Evolutionary conservation across 345 rosid species (phyloP), one percentile per base, ranked within the genome.

Genomic region (Dipteronia sinensis): DNA sequence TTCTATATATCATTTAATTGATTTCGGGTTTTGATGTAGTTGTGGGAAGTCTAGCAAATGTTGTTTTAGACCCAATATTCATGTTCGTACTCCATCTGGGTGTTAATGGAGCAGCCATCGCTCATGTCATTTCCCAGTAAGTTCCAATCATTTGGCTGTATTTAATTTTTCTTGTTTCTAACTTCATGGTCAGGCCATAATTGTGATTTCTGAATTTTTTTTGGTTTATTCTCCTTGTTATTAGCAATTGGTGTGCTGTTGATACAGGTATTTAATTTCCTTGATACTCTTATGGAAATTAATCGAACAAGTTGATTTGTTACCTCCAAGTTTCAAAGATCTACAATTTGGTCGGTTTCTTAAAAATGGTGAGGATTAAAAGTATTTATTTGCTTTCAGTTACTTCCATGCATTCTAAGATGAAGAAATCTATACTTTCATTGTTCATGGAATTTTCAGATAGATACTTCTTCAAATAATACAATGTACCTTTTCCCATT

Each of bases 41-140:
- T 78, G 82, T 75, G 12, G 92, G 93, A 75, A 89, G 89, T 72
- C 62, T 78, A 15, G 65, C 80, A 22, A 91, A 89, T 66, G 69
- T 89, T 10, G 69, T 86, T 69, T 76, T 91, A 46, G 95, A 88
- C 77, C 89, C 86, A 44, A 78, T 88, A 70, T 77, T 86, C 7
- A 89, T 88, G 22, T 90, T 91, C 58, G 72, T 77, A n/a, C 80
- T 88, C 73, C 75, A 69, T 22, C 64, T 88, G 51, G 92, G 90
- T 31, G 82, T 90, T 61, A 83, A 81, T 66, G 92, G 91, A n/a
- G 90, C 93, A 16, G 93, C 93, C 71, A 86, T 91, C 40, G 90
- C 93, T 58, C 93, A 88, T 81, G 90, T 89, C n/a, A 76, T 88
- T 74, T 88, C 92, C 46, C 46, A 42, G 46, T 42, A 42, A 42